Percentiles rank a stretch among this genome's conserved stretches.
Evolutionary conservation across 139 green algal species (phyloP).

Genomic region (Chlorella sorokiniana): DNA sequence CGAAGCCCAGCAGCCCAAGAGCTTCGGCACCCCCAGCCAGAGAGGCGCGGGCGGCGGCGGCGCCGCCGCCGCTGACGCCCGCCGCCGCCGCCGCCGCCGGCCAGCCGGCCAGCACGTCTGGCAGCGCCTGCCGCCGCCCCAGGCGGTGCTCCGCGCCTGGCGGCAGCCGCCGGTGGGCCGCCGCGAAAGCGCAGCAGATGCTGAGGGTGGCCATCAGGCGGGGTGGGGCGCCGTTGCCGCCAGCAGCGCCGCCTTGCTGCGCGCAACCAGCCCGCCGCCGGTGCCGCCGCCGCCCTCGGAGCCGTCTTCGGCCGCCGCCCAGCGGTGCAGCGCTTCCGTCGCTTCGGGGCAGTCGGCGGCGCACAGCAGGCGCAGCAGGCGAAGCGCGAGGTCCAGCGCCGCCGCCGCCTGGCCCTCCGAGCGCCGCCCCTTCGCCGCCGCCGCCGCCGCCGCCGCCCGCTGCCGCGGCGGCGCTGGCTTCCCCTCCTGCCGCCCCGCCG

Average conservation of each 20-base stretch:
- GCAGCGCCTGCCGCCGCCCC: not conserved
- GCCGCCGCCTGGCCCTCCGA: not conserved
- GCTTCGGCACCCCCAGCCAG: not conserved
- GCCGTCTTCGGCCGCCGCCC: not conserved
- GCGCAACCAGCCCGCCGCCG: not conserved
- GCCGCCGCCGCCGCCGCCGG: not conserved
- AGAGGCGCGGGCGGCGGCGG: not conserved
- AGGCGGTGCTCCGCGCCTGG: not conserved
- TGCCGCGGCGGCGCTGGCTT: no score
- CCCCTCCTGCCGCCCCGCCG: not conserved
- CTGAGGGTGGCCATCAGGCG: not conserved
- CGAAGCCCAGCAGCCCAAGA: not conserved
- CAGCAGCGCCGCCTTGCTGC: constrained; percentile 13
- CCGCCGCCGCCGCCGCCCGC: not conserved
- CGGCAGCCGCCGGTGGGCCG: not conserved
- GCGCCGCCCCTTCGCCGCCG: not conserved
- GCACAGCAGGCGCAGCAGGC: constrained; percentile 30
- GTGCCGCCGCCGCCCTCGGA: not conserved
- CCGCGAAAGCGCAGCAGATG: constrained; percentile 1
- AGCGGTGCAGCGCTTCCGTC: not conserved
- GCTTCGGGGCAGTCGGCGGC: not conserved
- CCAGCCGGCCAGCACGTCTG: not conserved
- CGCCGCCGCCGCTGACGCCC: no score
- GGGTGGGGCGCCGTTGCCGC: not conserved
- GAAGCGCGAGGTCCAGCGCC: constrained; percentile 16